phyloP scores from a whole-genome alignment of 2,329 filamentous ascomycete genomes.

The Claviceps maximensis region DNA sequence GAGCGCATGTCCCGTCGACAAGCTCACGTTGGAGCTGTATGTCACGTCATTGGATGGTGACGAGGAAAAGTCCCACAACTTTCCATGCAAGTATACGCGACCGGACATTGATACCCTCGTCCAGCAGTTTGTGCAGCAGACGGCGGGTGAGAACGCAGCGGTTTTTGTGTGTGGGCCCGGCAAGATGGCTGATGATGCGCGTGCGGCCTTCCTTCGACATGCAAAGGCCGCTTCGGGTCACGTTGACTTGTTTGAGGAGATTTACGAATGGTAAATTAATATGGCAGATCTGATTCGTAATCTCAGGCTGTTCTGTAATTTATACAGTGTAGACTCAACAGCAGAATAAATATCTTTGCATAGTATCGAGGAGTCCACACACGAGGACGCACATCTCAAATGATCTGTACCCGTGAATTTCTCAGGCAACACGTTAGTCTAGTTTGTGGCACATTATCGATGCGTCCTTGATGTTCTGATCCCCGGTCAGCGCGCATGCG shows the following conservation, averaged over 20 bases:
- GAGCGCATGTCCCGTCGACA: not conserved
- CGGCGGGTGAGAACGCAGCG: constrained; percentile 13
- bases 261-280: not conserved
- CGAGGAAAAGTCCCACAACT: not conserved
- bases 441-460: too few species aligned
- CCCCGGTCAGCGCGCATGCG: too few species aligned
- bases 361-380: too few species aligned
- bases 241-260: not conserved
- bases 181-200: constrained; percentile 23
- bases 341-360: not conserved
- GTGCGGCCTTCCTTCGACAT: constrained; percentile 14
- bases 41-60: not conserved
- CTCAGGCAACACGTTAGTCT: too few species aligned
- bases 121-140: not conserved
- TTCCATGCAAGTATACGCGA: not conserved
- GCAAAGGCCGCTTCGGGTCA: not conserved
- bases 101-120: not conserved
- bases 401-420: too few species aligned
- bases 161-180: constrained; percentile 25
- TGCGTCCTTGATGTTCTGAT: too few species aligned
- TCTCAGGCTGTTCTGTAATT: not conserved
- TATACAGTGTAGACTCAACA: too few species aligned
- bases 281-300: not conserved
- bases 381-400: too few species aligned
- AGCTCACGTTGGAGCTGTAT: not conserved